A percentile compares a stretch with the other conserved stretches of the same genome.
phyloP scores from a whole-genome alignment of 2,329 filamentous ascomycete genomes.

The Verticillium tricorpus region DNA sequence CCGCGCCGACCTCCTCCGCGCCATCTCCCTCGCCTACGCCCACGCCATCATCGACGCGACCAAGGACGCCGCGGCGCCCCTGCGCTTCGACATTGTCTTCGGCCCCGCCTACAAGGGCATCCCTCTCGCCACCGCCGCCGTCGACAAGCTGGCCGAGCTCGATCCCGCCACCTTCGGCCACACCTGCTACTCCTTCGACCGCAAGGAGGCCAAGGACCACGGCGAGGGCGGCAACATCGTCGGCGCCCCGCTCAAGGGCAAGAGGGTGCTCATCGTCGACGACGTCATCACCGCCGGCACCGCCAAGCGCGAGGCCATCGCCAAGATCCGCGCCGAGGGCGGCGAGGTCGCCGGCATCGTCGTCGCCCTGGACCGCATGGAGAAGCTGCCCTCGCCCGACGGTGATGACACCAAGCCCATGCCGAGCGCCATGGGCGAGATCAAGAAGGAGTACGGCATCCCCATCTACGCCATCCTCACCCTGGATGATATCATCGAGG shows the following conservation, averaged over 20 bases:
- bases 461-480: conserved; percentile 81
- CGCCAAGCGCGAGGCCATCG: conserved; percentile 86
- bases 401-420: conserved; percentile 65
- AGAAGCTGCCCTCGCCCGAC: conserved; percentile 66
- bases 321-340: conserved; percentile 81
- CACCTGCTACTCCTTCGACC: conserved; percentile 84
- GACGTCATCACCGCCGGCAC: conserved; percentile 96
- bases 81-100: conserved; percentile 81
- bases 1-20: conserved; percentile 69
- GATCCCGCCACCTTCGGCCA: conserved; percentile 61
- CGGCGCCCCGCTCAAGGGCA: conserved; percentile 77
- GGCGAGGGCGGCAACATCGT: conserved; percentile 94
- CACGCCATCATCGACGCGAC: conserved; percentile 51
- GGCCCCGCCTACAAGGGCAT: conserved; percentile 97
- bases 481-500: conserved; percentile 75
- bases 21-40: conserved; percentile 80
- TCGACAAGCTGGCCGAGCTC: conserved; percentile 69
- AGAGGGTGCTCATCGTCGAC: conserved; percentile 85
- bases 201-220: conserved; percentile 95
- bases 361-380: conserved; percentile 81
- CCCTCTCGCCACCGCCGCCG: conserved; percentile 74
- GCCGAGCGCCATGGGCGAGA: conserved; percentile 79
- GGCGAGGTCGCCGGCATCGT: conserved; percentile 83
- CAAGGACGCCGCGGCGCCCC: conserved; percentile 27
- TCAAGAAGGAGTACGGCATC: conserved; percentile 77